These are phyloP conservation scores for Lophium mytilinum DNA, from an alignment of 495 filamentous ascomycete species.

Conservation along the genomic window DNA sequence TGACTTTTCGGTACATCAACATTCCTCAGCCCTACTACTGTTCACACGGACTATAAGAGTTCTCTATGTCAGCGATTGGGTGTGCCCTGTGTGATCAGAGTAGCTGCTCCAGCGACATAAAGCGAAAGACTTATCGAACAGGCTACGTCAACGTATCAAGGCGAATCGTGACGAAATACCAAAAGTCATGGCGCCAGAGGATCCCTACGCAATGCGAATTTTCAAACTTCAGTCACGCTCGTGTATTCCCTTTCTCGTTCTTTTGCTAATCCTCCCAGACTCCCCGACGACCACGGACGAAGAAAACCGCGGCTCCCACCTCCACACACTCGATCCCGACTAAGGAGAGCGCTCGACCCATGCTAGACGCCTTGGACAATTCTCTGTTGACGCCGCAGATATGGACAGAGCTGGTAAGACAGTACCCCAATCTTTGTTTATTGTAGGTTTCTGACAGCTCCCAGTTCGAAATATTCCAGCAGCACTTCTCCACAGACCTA, in stretches of 20 bases:
- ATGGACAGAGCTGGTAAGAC: slow-evolving; percentile 36
- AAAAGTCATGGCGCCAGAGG: too few species aligned
- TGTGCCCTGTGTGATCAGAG: too few species aligned
- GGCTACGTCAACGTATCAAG: too few species aligned
- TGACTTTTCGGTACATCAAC: too few species aligned
- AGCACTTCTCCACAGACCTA: slow-evolving; percentile 73
- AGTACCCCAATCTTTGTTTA: background rate
- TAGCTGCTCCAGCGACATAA: background rate
- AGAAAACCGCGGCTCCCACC: slow-evolving; percentile 3
- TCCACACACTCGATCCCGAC: background rate
- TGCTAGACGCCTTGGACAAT: slow-evolving; percentile 25
- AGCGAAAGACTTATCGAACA: too few species aligned
- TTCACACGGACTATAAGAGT: too few species aligned
- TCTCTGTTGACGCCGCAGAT: slow-evolving; percentile 41
- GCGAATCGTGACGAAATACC: too few species aligned
- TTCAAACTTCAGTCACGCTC: background rate
- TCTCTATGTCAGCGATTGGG: too few species aligned
- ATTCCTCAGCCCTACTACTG: too few species aligned
- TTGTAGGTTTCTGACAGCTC: slow-evolving; percentile 14
- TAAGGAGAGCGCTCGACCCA: slow-evolving; percentile 12
- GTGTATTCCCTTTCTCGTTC: background rate
- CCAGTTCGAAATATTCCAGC: slow-evolving; percentile 70
- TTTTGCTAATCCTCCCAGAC: slow-evolving; percentile 4
- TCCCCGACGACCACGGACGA: slow-evolving; percentile 2
- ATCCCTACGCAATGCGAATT: too few species aligned